Percentiles rank a stretch among this genome's conserved stretches.
Evolutionary conservation across 2,329 filamentous ascomycete species (phyloP).

Genomic region (Pyrenochaeta sp.): DNA sequence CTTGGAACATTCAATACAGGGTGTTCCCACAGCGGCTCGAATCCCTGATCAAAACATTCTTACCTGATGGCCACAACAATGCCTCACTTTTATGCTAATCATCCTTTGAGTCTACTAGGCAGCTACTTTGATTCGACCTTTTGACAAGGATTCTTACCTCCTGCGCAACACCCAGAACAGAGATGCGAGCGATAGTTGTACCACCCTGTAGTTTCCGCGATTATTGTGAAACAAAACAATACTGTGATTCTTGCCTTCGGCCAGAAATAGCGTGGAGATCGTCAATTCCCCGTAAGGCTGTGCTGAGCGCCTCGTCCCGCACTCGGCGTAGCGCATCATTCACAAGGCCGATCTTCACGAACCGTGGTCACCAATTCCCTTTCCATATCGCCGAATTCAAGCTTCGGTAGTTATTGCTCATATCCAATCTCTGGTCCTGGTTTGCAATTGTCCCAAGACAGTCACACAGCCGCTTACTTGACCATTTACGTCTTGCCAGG

Average conservation of each 20-base stretch:
- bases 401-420: background rate
- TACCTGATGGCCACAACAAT: too few species aligned
- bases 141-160: too few species aligned
- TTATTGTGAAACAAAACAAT: conserved; percentile 1
- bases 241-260: background rate
- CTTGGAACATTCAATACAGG: background rate
- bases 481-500: conserved; percentile 18
- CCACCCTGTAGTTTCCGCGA: background rate
- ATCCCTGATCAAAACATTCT: too few species aligned
- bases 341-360: background rate
- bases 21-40: too few species aligned
- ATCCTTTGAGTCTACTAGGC: too few species aligned
- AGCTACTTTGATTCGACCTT: too few species aligned
- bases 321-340: background rate
- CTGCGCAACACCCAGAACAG: too few species aligned
- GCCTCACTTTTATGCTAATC: too few species aligned
- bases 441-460: conserved; percentile 2
- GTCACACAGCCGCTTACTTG: conserved; percentile 19
- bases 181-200: too few species aligned
- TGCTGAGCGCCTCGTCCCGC: conserved; percentile 6
- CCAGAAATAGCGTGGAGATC: background rate
- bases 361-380: background rate
- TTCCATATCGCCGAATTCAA: background rate
- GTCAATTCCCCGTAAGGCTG: conserved; percentile 5
- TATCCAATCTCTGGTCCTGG: background rate